These are phyloP conservation scores for Penicillium sclerotiorum DNA, from an alignment of 2,329 filamentous ascomycete species.

Conservation along the genomic window DNA sequence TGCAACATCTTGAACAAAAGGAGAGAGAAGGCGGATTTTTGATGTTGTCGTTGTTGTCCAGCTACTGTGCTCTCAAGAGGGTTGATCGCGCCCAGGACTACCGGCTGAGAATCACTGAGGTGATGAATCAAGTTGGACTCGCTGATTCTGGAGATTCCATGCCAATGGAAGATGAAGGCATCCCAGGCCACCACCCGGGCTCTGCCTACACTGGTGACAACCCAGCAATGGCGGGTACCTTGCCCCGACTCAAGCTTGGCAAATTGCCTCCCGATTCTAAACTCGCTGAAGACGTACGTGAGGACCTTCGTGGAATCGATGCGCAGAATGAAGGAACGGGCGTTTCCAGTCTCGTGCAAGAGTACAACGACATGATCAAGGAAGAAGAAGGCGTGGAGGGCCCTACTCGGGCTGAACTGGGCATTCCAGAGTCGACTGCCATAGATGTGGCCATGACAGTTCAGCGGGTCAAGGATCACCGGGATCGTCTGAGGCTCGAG, in stretches of 20 bases:
- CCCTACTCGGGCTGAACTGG: slow-evolving; percentile 75
- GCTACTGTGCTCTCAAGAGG: slow-evolving; percentile 60
- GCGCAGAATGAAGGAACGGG: too few relatives aligned
- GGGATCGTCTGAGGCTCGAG: slow-evolving; percentile 86
- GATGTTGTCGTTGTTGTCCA: slow-evolving; percentile 72
- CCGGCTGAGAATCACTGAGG: slow-evolving; percentile 60
- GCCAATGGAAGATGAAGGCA: slow-evolving; percentile 68
- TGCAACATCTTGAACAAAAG: slow-evolving; percentile 88
- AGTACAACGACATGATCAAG: slow-evolving; percentile 87
- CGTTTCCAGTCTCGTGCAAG: slow-evolving; percentile 74
- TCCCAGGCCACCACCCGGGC: slow-evolving; percentile 67
- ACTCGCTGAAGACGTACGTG: slow-evolving; percentile 80
- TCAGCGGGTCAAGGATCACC: slow-evolving; percentile 87
- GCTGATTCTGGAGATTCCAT: slow-evolving; percentile 58
- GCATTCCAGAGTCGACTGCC: slow-evolving; percentile 82
- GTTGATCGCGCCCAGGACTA: slow-evolving; percentile 62
- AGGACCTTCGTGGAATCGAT: slow-evolving; percentile 85
- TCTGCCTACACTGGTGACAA: slow-evolving; percentile 63
- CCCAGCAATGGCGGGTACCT: slow-evolving; percentile 58
- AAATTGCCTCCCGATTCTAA: slow-evolving; percentile 81
- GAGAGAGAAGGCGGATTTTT: slow-evolving; percentile 77
- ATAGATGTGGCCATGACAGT: slow-evolving; percentile 93
- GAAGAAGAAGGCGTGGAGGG: slow-evolving; percentile 85
- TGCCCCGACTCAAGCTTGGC: slow-evolving; percentile 72
- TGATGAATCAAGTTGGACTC: slow-evolving; percentile 61